Evolutionary conservation across 768 basidiomycete genomes (phyloP).

Genomic region (Dictyophora rubrovolvata): DNA sequence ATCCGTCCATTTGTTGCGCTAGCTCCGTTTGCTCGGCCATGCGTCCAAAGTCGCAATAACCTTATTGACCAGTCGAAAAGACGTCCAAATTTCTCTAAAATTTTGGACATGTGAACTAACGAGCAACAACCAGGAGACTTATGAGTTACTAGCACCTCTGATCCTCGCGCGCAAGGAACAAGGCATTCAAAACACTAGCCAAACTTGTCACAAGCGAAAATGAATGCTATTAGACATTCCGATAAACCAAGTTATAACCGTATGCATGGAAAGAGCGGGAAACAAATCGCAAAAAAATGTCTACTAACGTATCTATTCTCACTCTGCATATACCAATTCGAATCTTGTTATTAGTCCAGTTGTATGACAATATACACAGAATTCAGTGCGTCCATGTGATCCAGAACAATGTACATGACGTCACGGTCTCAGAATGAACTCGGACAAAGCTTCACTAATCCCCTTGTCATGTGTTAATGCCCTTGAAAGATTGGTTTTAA

Average conservation of each 20-base stretch:
- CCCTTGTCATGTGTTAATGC: no score
- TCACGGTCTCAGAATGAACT: no score
- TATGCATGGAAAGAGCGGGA: not conserved
- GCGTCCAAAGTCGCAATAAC: not conserved
- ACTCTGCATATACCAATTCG: no score
- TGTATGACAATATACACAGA: no score
- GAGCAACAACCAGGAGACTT: not conserved
- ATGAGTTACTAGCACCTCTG: not conserved
- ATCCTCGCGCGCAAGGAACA: not conserved
- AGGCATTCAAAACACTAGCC: not conserved
- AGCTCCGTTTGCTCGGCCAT: not conserved
- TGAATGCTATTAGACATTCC: not conserved
- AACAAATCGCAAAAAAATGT: not conserved
- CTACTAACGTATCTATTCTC: no score
- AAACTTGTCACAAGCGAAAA: not conserved
- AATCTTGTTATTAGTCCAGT: no score
- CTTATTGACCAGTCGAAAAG: not conserved
- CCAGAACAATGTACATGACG: no score
- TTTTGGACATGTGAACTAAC: not conserved
- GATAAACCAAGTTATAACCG: not conserved
- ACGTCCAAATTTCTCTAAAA: not conserved
- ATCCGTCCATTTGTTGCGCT: not conserved
- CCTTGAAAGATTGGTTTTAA: no score
- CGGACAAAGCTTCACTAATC: no score
- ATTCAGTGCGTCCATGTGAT: no score